A percentile compares a stretch with the other conserved stretches of the same genome.
These are phyloP conservation scores for Eugenia klotzschiana DNA, from an alignment of 441 rosid species.

Conservation along the genomic window DNA sequence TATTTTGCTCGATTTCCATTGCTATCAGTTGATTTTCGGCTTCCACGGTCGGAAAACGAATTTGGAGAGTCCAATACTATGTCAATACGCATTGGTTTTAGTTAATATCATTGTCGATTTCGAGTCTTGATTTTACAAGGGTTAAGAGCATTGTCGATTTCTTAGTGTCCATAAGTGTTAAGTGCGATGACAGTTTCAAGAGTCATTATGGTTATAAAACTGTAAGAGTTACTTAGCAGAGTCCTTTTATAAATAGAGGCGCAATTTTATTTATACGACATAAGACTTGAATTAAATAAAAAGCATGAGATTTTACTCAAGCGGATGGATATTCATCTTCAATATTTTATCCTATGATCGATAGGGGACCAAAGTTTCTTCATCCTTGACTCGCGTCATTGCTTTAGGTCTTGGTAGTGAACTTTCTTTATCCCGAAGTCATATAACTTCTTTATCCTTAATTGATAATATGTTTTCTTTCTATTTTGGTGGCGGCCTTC, in stretches of 20 bases:
- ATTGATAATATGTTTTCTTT: neutral
- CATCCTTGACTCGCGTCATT: neutral
- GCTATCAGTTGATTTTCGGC: neutral
- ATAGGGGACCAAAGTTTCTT: neutral
- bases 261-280: too few relatives aligned
- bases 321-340: neutral
- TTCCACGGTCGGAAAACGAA: neutral
- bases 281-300: too few relatives aligned
- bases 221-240: neutral
- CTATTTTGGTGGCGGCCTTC: neutral
- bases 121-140: neutral
- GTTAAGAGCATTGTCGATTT: neutral
- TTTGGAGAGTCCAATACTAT: neutral
- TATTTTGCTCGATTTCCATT: neutral
- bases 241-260: neutral
- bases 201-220: neutral
- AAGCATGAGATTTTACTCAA: neutral
- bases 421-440: neutral
- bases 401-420: neutral
- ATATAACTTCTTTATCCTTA: neutral
- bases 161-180: neutral
- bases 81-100: neutral
- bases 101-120: neutral
- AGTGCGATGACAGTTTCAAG: neutral
- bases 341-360: accelerated